These are phyloP conservation scores for Triadica sebifera DNA, from an alignment of 345 rosid genomes.

Conservation along the genomic window DNA sequence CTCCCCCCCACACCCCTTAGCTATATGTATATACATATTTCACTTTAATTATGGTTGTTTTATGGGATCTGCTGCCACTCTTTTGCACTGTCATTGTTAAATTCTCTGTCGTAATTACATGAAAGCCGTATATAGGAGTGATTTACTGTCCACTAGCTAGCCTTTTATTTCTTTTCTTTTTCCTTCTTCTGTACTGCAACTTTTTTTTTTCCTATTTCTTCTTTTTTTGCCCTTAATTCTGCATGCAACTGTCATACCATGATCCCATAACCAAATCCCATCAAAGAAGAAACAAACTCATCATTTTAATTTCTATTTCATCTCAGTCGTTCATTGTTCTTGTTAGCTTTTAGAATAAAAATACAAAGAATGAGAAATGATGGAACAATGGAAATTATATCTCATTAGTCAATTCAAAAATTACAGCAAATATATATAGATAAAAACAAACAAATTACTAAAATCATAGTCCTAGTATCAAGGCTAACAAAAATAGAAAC, in stretches of 20 bases:
- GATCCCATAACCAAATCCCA: too few species aligned
- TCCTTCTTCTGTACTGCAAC: not conserved
- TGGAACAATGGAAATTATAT: too few species aligned
- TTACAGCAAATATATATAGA: too few species aligned
- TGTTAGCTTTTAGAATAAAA: too few species aligned
- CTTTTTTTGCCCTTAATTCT: not conserved
- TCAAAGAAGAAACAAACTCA: too few species aligned
- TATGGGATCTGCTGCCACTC: conserved; percentile 47
- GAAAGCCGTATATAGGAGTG: conserved; percentile 1
- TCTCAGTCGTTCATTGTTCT: too few species aligned
- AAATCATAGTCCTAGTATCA: too few species aligned
- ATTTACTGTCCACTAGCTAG: not conserved
- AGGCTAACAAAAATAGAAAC: too few species aligned
- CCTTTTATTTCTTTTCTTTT: conserved; percentile 5
- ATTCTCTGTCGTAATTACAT: conserved; percentile 24
- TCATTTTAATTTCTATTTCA: too few species aligned
- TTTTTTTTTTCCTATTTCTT: not conserved
- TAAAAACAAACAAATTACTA: too few species aligned
- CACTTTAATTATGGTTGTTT: conserved; percentile 33
- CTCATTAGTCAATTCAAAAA: too few species aligned
- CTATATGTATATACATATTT: not conserved
- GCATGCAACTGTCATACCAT: not conserved
- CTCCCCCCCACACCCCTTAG: not conserved
- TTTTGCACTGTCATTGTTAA: conserved; percentile 29
- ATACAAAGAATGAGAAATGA: too few species aligned